A percentile compares a stretch with the other conserved stretches of the same genome.
Evolutionary conservation across 2,329 filamentous ascomycete genomes (phyloP).

Genomic region (Rhynchosporium agropyri): DNA sequence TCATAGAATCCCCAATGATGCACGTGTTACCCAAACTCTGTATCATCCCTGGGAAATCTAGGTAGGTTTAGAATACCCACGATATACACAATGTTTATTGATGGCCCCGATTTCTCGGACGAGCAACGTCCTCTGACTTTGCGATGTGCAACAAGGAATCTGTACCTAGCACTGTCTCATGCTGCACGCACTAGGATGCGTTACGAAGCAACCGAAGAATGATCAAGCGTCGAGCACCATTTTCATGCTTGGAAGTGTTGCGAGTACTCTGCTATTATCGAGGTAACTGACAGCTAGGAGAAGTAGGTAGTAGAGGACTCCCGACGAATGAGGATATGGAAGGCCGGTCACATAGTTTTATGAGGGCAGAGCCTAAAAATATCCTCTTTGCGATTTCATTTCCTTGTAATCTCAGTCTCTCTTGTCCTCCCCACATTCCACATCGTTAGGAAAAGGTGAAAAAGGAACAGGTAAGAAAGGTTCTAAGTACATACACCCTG

Average conservation of each 20-base stretch:
- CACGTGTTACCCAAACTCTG: too few species aligned
- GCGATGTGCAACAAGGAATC: slow-evolving; percentile 31
- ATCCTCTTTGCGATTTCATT: not conserved
- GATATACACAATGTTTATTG: too few species aligned
- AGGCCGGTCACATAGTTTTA: not conserved
- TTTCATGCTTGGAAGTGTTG: too few species aligned
- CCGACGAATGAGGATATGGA: slow-evolving; percentile 17
- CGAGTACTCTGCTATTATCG: not conserved
- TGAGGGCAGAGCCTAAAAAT: too few species aligned
- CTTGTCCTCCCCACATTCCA: not conserved
- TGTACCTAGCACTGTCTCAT: not conserved
- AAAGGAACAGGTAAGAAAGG: not conserved
- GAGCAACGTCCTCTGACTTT: slow-evolving; percentile 21
- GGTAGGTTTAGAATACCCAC: too few species aligned
- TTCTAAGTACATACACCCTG: slow-evolving; percentile 25
- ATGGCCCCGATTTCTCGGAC: too few species aligned
- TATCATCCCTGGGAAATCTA: too few species aligned
- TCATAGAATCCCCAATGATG: too few species aligned
- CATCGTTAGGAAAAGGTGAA: not conserved
- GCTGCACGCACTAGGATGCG: slow-evolving; percentile 2
- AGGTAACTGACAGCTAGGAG: not conserved
- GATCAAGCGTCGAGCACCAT: not conserved
- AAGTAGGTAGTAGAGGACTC: not conserved
- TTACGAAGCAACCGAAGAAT: not conserved
- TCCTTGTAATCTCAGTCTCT: not conserved